Percentiles rank a stretch among this genome's conserved stretches.
These are phyloP conservation scores for Brasenia schreberi DNA, from an alignment of 164 flowering plant species.

Conservation along the genomic window DNA sequence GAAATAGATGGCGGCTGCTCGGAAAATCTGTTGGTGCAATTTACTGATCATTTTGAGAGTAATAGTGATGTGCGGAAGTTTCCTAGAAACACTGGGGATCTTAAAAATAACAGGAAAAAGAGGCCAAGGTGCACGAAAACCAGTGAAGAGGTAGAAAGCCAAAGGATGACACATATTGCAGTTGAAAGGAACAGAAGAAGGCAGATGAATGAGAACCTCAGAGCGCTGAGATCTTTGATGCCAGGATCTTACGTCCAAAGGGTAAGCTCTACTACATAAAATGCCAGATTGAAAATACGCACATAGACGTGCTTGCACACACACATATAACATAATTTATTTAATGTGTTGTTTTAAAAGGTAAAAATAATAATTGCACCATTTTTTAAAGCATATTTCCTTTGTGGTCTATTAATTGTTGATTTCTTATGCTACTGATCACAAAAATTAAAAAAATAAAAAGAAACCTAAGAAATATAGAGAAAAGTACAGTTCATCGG, in stretches of 20 bases:
- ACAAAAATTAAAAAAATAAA: too few relatives aligned
- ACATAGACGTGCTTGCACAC: too few relatives aligned
- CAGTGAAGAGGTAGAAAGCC: slow-evolving; percentile 91
- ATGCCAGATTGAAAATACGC: neutral
- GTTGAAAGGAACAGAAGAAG: slow-evolving; percentile 89
- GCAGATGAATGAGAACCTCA: slow-evolving; percentile 96
- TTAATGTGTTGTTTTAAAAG: too few relatives aligned
- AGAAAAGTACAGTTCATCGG: too few relatives aligned
- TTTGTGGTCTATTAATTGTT: too few relatives aligned
- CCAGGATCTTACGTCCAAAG: slow-evolving; percentile 92
- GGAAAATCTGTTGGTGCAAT: slow-evolving; percentile 27
- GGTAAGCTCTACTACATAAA: slow-evolving; percentile 22
- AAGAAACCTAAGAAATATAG: too few relatives aligned
- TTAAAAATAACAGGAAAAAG: slow-evolving; percentile 47
- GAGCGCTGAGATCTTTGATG: slow-evolving; percentile 86
- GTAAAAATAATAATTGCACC: too few relatives aligned
- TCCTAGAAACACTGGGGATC: slow-evolving; percentile 2
- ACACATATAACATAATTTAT: too few relatives aligned
- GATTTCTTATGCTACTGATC: too few relatives aligned
- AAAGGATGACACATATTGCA: slow-evolving; percentile 95
- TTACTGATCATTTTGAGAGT: slow-evolving; percentile 30
- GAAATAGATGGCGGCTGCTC: slow-evolving; percentile 16
- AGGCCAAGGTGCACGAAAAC: slow-evolving; percentile 69
- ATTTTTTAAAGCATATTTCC: too few relatives aligned
- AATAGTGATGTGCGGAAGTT: neutral